A percentile compares a stretch with the other conserved stretches of the same genome.
Conservation (phyloP, 352 stramenopile species). For the Stephanocyclus meneghinianus region DNA sequence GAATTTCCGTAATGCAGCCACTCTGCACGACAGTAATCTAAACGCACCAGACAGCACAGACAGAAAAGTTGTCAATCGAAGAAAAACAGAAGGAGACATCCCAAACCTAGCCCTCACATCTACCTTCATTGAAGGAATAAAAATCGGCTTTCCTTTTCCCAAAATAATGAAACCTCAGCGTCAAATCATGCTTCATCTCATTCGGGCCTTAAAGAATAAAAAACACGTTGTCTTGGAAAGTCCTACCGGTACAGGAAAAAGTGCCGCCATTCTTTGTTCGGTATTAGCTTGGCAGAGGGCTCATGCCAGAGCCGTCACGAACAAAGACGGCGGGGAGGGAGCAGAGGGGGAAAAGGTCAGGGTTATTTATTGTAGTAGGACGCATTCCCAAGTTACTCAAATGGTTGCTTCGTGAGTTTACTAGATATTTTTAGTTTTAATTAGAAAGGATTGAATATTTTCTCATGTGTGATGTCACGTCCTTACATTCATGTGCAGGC, state of each 20-base stretch:
- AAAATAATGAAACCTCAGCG: constrained; percentile 67
- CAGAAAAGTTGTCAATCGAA: neutral
- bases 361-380: constrained; percentile 78
- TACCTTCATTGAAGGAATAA: constrained; percentile 66
- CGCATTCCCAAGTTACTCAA: constrained; percentile 76
- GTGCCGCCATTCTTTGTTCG: constrained; percentile 71
- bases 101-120: constrained; percentile 45
- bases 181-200: constrained; percentile 77
- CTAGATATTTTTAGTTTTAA: neutral
- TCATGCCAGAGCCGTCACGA: constrained; percentile 3
- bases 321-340: neutral
- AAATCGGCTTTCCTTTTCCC: constrained; percentile 76
- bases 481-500: constrained; percentile 5
- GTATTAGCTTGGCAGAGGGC: constrained; percentile 67
- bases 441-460: neutral
- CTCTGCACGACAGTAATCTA: constrained; percentile 9
- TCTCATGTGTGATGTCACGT: neutral
- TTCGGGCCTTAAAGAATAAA: constrained; percentile 66
- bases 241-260: constrained; percentile 78
- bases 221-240: constrained; percentile 74
- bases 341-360: constrained; percentile 32
- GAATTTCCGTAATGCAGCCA: constrained; percentile 49
- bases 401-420: constrained; percentile 64
- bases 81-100: constrained; percentile 71
- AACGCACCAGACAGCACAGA: neutral